Conservation (phyloP, 1,139 yeast genomes). For the Geotrichum phurueaensis region DNA sequence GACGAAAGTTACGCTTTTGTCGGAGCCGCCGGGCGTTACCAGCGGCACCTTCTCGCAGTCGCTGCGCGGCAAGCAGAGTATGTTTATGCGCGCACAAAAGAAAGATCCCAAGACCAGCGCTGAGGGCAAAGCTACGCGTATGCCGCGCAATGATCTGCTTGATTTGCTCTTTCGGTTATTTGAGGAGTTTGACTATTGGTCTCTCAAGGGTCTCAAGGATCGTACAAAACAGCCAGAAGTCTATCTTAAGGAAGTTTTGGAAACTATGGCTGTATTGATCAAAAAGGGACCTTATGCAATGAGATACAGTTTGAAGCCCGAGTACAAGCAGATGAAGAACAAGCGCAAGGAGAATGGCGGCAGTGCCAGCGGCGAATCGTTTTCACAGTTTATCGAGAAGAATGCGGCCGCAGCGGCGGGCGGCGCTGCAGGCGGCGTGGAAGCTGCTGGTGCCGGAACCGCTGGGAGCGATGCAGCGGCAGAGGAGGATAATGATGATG, state of each 20-base stretch:
- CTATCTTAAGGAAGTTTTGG: conserved; percentile 83
- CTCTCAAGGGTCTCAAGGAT: conserved; percentile 87
- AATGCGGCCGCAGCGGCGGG: conserved; percentile 1
- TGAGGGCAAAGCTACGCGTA: conserved; percentile 87
- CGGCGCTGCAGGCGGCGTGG: conserved; percentile 1
- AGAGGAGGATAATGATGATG: neutral
- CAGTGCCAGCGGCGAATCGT: conserved; percentile 17
- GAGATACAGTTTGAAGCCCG: conserved; percentile 84
- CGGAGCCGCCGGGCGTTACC: conserved; percentile 83
- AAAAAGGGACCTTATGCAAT: conserved; percentile 95
- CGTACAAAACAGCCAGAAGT: conserved; percentile 95
- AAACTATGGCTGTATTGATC: conserved; percentile 79
- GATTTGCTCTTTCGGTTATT: conserved; percentile 82
- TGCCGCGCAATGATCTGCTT: conserved; percentile 87
- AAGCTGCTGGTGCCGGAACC: neutral
- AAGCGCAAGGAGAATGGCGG: conserved; percentile 30
- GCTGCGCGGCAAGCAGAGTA: conserved; percentile 40
- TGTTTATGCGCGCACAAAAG: conserved; percentile 34
- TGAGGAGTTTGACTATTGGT: conserved; percentile 96
- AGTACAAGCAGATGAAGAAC: conserved; percentile 49
- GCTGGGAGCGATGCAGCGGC: neutral
- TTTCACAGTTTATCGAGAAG: conserved; percentile 28
- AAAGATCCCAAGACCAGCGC: conserved; percentile 40
- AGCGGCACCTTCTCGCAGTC: conserved; percentile 76
- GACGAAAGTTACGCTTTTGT: conserved; percentile 72